phyloP scores from a whole-genome alignment of 768 basidiomycete genomes.

The Phlebiopsis flavidoalba region DNA sequence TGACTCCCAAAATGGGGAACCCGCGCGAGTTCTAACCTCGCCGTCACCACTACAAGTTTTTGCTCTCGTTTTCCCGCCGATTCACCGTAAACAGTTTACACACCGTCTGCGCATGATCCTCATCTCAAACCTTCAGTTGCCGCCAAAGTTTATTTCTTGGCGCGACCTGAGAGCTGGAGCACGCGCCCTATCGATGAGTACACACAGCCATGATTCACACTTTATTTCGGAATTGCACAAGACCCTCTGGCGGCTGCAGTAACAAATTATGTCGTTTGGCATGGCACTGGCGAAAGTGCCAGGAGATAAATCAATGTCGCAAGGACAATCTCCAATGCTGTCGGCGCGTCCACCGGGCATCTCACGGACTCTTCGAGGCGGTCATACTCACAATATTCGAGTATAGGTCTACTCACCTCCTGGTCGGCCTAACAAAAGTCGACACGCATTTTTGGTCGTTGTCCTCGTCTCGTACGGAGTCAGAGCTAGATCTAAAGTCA shows the following conservation, averaged over 20 bases:
- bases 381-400: not conserved
- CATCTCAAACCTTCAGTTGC: no score
- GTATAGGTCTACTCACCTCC: constrained; percentile 37
- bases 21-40: constrained; percentile 93
- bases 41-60: constrained; percentile 53
- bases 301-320: no score
- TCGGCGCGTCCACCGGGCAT: constrained; percentile 66
- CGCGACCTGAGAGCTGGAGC: no score
- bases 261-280: no score
- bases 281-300: no score
- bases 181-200: no score
- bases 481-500: no score
- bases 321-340: constrained; percentile 40
- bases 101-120: no score
- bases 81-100: not conserved
- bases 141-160: no score
- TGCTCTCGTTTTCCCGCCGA: not conserved
- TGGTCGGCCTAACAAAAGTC: constrained; percentile 68
- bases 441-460: constrained; percentile 29
- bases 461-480: constrained; percentile 22
- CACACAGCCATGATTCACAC: no score
- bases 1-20: constrained; percentile 80
- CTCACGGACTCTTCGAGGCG: constrained; percentile 53
- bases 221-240: no score
- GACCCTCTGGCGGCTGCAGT: no score